phyloP scores from a whole-genome alignment of 2,329 filamentous ascomycete species.

The Calonectria pteridis region DNA sequence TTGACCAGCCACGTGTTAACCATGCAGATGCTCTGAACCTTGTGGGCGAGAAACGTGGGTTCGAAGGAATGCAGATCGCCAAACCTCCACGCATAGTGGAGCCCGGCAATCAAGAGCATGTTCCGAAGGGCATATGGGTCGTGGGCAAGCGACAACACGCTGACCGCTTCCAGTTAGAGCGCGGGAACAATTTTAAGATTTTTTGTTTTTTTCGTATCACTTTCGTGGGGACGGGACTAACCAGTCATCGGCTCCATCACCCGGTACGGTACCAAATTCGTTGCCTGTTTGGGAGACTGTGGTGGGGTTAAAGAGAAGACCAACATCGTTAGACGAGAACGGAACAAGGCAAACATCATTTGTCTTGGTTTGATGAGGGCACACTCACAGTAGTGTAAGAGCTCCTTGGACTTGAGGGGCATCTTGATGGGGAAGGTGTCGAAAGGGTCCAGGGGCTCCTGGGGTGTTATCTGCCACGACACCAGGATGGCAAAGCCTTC shows the following conservation, averaged over 20 bases:
- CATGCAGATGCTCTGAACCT: background rate
- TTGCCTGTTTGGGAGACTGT: constrained; percentile 5
- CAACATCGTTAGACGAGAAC: background rate
- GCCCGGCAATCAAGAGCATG: background rate
- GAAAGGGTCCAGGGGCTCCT: background rate
- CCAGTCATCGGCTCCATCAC: background rate
- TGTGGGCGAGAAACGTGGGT: constrained; percentile 3
- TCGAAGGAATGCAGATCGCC: constrained; percentile 2
- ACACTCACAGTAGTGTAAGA: background rate
- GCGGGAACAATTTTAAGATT: background rate
- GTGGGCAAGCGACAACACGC: background rate
- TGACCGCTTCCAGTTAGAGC: background rate
- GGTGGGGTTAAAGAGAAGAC: no score
- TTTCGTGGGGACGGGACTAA: background rate
- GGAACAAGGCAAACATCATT: background rate
- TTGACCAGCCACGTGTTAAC: background rate
- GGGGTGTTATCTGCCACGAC: background rate
- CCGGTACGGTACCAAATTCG: background rate
- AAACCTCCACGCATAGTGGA: background rate
- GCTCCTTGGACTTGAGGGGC: background rate
- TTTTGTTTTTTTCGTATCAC: no score
- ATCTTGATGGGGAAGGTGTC: background rate
- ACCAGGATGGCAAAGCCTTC: background rate
- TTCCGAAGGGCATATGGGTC: constrained; percentile 1
- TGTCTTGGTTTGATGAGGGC: background rate